Conservation (phyloP, 2,329 filamentous ascomycete species). For the Aspergillus jensenii region DNA sequence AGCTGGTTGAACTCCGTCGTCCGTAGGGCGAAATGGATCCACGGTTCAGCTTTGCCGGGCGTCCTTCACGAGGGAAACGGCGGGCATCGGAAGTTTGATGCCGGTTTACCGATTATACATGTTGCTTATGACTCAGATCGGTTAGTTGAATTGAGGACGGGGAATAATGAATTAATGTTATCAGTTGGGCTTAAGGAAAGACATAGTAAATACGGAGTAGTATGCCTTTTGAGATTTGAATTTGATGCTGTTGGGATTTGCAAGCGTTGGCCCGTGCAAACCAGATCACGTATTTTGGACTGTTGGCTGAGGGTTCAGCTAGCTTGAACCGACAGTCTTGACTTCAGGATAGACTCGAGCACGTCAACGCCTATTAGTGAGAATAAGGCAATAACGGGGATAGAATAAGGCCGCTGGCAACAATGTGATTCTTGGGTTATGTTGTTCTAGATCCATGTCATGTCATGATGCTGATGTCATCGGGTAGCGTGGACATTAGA, state of each 20-base stretch:
- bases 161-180: not conserved
- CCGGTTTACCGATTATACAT: not conserved
- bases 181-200: not conserved
- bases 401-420: not conserved
- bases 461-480: not conserved
- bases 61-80: not conserved
- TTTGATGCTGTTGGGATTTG: too few species aligned
- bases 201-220: not conserved
- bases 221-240: too few species aligned
- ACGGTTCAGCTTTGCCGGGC: not conserved
- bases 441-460: not conserved
- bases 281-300: too few species aligned
- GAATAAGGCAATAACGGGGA: not conserved
- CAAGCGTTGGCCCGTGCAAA: not conserved
- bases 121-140: too few species aligned
- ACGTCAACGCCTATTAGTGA: not conserved
- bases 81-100: not conserved
- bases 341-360: too few species aligned
- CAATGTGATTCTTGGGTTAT: not conserved
- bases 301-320: too few species aligned
- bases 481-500: not conserved
- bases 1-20: not conserved
- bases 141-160: not conserved
- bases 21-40: not conserved
- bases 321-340: too few species aligned